Conservation (phyloP, 306 rosid species). For the Quercus glauca region DNA sequence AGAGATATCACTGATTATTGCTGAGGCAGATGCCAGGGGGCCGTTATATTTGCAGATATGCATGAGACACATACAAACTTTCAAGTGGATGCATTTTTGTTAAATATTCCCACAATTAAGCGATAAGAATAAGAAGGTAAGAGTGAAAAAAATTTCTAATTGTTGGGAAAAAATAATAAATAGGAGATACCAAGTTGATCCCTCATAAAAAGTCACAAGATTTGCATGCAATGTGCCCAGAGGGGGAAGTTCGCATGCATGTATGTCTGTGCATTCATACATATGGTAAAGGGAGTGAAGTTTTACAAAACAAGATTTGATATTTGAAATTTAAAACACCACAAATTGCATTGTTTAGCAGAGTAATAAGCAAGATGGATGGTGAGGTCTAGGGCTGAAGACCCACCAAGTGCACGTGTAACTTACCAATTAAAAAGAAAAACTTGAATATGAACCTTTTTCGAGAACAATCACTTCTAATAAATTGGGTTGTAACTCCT, state of each 20-base stretch:
- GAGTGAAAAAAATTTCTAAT: neutral
- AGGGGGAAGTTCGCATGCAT: neutral
- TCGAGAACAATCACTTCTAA: neutral
- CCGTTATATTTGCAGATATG: neutral
- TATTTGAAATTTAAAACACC: neutral
- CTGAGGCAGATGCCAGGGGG: neutral
- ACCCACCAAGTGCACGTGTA: too few species aligned
- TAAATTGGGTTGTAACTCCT: neutral
- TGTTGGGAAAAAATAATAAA: neutral
- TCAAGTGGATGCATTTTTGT: neutral
- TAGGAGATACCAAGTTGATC: neutral
- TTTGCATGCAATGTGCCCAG: too few species aligned
- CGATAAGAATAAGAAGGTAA: neutral
- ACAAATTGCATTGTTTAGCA: neutral
- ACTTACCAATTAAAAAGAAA: too few species aligned
- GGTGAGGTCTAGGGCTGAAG: too few species aligned
- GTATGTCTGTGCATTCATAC: neutral
- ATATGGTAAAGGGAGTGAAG: neutral
- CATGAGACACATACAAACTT: neutral
- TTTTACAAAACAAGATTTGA: neutral
- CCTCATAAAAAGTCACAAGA: too few species aligned
- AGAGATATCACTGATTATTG: neutral
- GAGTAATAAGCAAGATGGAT: neutral
- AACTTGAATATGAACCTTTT: too few species aligned
- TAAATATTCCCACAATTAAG: neutral